Conservation (phyloP, 2,329 filamentous ascomycete genomes). For the Colletotrichum tofieldiae region DNA sequence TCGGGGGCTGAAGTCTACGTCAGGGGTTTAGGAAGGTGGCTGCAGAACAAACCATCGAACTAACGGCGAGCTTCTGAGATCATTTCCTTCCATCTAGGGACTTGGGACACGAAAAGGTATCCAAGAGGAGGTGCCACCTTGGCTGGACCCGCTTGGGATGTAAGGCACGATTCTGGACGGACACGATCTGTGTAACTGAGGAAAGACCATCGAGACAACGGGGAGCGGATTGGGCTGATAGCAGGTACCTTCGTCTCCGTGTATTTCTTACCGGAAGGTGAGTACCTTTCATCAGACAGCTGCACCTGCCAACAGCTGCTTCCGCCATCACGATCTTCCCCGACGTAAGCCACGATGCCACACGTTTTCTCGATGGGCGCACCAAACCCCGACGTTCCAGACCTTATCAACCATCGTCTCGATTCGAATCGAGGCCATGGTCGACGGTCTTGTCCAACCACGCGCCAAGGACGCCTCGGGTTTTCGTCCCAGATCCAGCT, state of each 20-base stretch:
- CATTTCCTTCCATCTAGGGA: neutral
- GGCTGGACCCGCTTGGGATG: neutral
- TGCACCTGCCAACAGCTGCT: conserved; percentile 8
- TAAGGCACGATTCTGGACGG: neutral
- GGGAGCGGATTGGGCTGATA: neutral
- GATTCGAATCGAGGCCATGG: conserved; percentile 5
- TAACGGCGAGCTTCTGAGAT: neutral
- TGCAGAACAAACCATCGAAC: too few relatives aligned
- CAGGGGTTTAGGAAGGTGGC: too few relatives aligned
- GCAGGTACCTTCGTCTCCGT: neutral
- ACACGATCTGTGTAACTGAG: neutral
- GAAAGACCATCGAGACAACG: neutral
- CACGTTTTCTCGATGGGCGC: conserved; percentile 28
- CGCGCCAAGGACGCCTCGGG: conserved; percentile 17
- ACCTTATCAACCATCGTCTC: neutral
- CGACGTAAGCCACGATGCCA: conserved; percentile 18
- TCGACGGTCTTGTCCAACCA: conserved; percentile 9
- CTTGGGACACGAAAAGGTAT: neutral
- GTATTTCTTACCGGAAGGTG: too few relatives aligned
- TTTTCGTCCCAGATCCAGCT: neutral
- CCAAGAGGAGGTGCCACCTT: neutral
- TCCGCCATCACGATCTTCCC: conserved; percentile 18
- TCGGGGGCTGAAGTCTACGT: neutral
- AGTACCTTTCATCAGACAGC: neutral
- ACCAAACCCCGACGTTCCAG: conserved; percentile 16